Percentiles rank a stretch among this genome's conserved stretches.
Evolutionary conservation across 75 land plant species (phyloP).

Genomic region (Azolla pinnata): DNA sequence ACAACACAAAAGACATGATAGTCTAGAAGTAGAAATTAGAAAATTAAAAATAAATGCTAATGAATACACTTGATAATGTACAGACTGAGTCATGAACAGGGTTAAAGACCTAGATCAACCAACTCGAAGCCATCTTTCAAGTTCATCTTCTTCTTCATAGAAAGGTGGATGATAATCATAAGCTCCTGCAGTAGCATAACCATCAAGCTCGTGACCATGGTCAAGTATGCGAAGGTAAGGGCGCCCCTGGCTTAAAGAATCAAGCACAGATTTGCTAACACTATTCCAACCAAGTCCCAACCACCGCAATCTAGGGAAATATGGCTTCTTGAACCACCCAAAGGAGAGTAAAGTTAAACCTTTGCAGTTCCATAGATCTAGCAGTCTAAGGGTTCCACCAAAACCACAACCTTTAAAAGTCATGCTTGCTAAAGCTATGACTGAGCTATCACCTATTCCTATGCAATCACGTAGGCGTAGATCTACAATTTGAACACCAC

Average conservation of each 20-base stretch:
- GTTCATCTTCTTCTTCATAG: constrained; percentile 68
- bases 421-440: constrained; percentile 87
- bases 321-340: constrained; percentile 82
- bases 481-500: constrained; percentile 43
- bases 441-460: constrained; percentile 58
- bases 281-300: constrained; percentile 59
- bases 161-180: constrained; percentile 28
- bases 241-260: constrained; percentile 42
- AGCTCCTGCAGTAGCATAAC: constrained; percentile 35
- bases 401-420: constrained; percentile 37
- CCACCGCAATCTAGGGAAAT: constrained; percentile 91
- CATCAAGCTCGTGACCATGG: constrained; percentile 66
- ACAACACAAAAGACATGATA: no score
- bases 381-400: constrained; percentile 54
- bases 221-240: constrained; percentile 49
- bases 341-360: constrained; percentile 50
- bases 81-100: no score
- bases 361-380: constrained; percentile 77
- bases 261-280: constrained; percentile 37
- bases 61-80: no score
- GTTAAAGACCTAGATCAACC: no score
- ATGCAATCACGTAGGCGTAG: constrained; percentile 79
- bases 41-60: no score
- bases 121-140: constrained; percentile 68
- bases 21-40: no score